phyloP scores from a whole-genome alignment of 2,329 filamentous ascomycete genomes.

The Penicillium sp. region DNA sequence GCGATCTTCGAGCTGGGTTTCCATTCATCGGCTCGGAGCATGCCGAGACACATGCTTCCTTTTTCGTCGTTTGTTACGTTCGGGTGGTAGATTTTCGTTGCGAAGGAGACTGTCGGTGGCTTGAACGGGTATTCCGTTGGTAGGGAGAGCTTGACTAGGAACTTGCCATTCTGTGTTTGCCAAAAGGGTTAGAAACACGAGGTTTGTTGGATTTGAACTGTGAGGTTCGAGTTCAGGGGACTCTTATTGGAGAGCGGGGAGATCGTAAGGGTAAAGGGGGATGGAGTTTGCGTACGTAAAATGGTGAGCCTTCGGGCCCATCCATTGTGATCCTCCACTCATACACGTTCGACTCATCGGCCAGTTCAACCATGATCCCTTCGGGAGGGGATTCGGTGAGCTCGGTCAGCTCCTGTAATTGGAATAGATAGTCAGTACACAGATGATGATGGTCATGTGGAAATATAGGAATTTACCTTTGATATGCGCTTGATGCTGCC shows the following conservation, averaged over 20 bases:
- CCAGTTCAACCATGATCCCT: conserved; percentile 57
- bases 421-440: neutral
- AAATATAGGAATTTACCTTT: conserved; percentile 34
- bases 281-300: conserved; percentile 52
- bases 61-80: conserved; percentile 86
- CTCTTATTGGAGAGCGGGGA: neutral
- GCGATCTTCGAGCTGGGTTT: conserved; percentile 79
- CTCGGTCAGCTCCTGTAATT: conserved; percentile 58
- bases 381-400: conserved; percentile 54
- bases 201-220: neutral
- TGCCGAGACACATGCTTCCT: conserved; percentile 80
- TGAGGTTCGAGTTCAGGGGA: neutral
- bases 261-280: neutral
- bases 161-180: conserved; percentile 61
- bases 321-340: conserved; percentile 67
- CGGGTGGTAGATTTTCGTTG: conserved; percentile 91
- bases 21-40: conserved; percentile 85
- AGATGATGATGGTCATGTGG: neutral
- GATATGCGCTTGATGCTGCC: conserved; percentile 48
- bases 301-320: conserved; percentile 63
- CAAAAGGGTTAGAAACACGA: conserved; percentile 5
- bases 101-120: conserved; percentile 73
- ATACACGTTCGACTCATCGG: conserved; percentile 64
- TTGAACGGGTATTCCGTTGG: conserved; percentile 88
- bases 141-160: conserved; percentile 69